phyloP scores from a whole-genome alignment of 352 stramenopile species.

The Phytophthora fragariae region DNA sequence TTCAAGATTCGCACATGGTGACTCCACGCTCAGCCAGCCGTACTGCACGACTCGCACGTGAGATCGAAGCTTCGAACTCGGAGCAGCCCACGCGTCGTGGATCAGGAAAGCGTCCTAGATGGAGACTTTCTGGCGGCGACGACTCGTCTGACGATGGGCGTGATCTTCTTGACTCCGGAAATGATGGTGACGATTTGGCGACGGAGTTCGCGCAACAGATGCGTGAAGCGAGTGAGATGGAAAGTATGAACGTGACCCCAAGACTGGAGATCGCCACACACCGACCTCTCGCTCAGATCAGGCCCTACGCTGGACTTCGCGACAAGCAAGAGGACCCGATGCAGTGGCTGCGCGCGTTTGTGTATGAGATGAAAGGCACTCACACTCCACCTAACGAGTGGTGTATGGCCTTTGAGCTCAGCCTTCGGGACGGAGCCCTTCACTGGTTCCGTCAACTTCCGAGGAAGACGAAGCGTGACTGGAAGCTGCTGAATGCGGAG shows the following conservation, averaged over 20 bases:
- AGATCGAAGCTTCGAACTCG: neutral
- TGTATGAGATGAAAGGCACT: neutral
- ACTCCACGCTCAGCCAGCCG: neutral
- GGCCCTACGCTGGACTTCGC: neutral
- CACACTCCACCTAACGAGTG: too few species aligned
- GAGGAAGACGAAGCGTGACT: neutral
- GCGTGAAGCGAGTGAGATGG: neutral
- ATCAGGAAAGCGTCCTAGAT: neutral
- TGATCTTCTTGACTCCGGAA: neutral
- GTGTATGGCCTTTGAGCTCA: too few species aligned
- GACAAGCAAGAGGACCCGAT: slow-evolving; percentile 13
- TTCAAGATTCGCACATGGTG: slow-evolving; percentile 8
- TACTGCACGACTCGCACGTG: neutral
- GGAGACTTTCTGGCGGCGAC: neutral
- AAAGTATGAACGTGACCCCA: neutral
- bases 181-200: neutral
- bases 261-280: slow-evolving; percentile 2
- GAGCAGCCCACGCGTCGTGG: too few species aligned
- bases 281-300: neutral
- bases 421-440: neutral
- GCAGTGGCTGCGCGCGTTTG: slow-evolving; percentile 9
- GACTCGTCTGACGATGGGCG: neutral
- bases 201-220: neutral
- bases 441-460: slow-evolving; percentile 3
- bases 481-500: neutral